These are phyloP conservation scores for Berkeleyomyces rouxiae DNA, from an alignment of 2,329 filamentous ascomycete species.

Conservation along the genomic window DNA sequence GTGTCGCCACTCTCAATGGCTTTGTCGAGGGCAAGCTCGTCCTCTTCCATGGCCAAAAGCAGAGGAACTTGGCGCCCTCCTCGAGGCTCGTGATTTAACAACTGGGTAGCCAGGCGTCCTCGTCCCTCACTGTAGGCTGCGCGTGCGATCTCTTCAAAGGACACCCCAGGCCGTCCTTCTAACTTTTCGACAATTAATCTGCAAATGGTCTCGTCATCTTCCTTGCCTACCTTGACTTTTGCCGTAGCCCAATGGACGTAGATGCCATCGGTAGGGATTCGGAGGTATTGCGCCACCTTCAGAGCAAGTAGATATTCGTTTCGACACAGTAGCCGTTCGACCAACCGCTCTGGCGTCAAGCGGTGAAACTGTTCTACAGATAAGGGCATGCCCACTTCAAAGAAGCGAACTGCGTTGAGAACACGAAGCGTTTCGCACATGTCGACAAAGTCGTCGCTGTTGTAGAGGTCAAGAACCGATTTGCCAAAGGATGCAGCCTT, in stretches of 20 bases:
- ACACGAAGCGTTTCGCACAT: conserved; percentile 92
- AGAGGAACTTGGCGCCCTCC: conserved; percentile 93
- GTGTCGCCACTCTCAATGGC: conserved; percentile 91
- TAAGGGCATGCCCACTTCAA: conserved; percentile 74
- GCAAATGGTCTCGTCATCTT: conserved; percentile 79
- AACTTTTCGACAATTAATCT: conserved; percentile 73
- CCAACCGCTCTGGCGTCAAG: conserved; percentile 75
- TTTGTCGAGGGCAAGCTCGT: conserved; percentile 87
- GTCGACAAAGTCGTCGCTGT: conserved; percentile 95
- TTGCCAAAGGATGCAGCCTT: conserved; percentile 96
- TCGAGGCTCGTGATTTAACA: conserved; percentile 84
- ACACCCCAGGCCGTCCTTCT: conserved; percentile 77
- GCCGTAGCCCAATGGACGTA: conserved; percentile 95
- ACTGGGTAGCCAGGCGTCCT: conserved; percentile 69
- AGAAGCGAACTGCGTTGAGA: conserved; percentile 80
- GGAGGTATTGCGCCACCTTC: conserved; percentile 72
- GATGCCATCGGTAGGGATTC: conserved; percentile 71
- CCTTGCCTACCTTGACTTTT: conserved; percentile 72
- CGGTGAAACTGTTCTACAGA: conserved; percentile 90
- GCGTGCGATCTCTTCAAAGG: conserved; percentile 84
- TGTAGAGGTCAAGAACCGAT: conserved; percentile 91
- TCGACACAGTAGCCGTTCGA: conserved; percentile 70
- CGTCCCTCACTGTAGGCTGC: conserved; percentile 91
- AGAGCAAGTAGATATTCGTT: conserved; percentile 84
- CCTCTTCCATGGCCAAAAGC: conserved; percentile 86